Conservation (phyloP, 768 basidiomycete species). For the Trametes punicea region DNA sequence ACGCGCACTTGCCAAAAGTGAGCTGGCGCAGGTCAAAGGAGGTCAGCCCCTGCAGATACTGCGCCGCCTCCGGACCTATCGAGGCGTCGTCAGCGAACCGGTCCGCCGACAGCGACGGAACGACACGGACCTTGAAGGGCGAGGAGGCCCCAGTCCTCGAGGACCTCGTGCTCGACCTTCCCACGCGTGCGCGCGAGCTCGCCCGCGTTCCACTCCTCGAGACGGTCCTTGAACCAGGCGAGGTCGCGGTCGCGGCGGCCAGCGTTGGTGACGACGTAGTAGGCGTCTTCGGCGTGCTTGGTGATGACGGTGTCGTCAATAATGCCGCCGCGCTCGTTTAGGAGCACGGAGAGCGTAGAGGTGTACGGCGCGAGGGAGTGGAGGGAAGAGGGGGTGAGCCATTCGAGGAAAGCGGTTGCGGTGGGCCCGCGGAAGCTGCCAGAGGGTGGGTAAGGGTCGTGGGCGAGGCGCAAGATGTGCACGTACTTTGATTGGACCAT, state of each 20-base stretch:
- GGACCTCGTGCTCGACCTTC: conserved; percentile 73
- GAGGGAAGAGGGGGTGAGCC: conserved; percentile 85
- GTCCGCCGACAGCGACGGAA: neutral
- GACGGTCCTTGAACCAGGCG: conserved; percentile 64
- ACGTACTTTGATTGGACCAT: conserved; percentile 92
- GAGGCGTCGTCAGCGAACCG: neutral
- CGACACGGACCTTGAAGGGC: conserved; percentile 80
- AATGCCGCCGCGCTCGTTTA: conserved; percentile 90
- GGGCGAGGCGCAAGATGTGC: neutral
- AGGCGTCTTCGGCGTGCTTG: conserved; percentile 74
- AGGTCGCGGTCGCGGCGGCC: conserved; percentile 81
- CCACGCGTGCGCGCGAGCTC: conserved; percentile 45
- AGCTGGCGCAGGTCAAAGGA: conserved; percentile 69
- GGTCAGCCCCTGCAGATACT: conserved; percentile 74
- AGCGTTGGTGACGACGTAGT: conserved; percentile 96
- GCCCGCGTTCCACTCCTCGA: conserved; percentile 76
- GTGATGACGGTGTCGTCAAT: conserved; percentile 95
- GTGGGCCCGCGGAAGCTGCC: conserved; percentile 78
- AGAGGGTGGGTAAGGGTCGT: neutral
- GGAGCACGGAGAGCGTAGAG: conserved; percentile 83
- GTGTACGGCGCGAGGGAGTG: conserved; percentile 61
- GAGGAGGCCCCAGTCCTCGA: conserved; percentile 84
- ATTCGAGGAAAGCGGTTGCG: conserved; percentile 78
- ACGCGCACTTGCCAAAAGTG: conserved; percentile 84
- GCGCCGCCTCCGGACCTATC: conserved; percentile 76